Evolutionary conservation across 2,329 filamentous ascomycete genomes (phyloP).

Genomic region (Paecilomyces niveus): DNA sequence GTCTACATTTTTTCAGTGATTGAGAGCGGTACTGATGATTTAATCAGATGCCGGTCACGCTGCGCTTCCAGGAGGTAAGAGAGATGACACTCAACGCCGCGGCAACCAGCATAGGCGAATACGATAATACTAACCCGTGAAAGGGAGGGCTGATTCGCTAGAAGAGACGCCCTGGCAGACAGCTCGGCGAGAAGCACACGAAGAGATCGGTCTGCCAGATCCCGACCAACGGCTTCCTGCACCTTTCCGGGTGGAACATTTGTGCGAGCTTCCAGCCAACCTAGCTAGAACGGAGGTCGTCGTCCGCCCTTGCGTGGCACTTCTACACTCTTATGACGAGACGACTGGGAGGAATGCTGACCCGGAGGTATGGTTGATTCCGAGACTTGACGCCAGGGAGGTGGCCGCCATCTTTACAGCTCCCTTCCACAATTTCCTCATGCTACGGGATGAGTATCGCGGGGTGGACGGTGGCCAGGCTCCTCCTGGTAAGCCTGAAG

Average conservation of each 20-base stretch:
- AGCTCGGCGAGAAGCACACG: slow-evolving; percentile 79
- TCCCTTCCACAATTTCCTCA: slow-evolving; percentile 77
- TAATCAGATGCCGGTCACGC: slow-evolving; percentile 66
- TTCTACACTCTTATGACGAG: slow-evolving; percentile 59
- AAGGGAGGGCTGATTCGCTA: slow-evolving; percentile 49
- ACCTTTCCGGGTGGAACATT: slow-evolving; percentile 78
- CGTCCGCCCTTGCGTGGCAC: slow-evolving; percentile 69
- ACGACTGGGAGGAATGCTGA: slow-evolving; percentile 36
- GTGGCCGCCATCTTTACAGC: slow-evolving; percentile 92
- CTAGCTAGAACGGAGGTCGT: slow-evolving; percentile 67
- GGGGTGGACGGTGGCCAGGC: slow-evolving; percentile 24
- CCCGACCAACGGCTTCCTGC: slow-evolving; percentile 63
- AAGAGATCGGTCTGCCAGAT: slow-evolving; percentile 81
- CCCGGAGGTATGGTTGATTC: slow-evolving; percentile 66
- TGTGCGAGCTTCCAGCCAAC: slow-evolving; percentile 74
- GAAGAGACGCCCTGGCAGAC: slow-evolving; percentile 63
- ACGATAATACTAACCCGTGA: slow-evolving; percentile 1
- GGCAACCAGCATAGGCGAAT: background rate
- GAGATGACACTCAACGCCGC: slow-evolving; percentile 15
- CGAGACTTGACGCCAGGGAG: slow-evolving; percentile 77
- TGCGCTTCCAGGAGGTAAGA: slow-evolving; percentile 75
- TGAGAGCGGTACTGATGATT: background rate
- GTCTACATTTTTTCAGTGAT: background rate
- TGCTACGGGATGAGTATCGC: slow-evolving; percentile 49
- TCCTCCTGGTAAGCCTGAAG: slow-evolving; percentile 43